Evolutionary conservation across 768 basidiomycete genomes (phyloP), one percentile per base, ranked within the genome.

Genomic region (Obba rivulosa): DNA sequence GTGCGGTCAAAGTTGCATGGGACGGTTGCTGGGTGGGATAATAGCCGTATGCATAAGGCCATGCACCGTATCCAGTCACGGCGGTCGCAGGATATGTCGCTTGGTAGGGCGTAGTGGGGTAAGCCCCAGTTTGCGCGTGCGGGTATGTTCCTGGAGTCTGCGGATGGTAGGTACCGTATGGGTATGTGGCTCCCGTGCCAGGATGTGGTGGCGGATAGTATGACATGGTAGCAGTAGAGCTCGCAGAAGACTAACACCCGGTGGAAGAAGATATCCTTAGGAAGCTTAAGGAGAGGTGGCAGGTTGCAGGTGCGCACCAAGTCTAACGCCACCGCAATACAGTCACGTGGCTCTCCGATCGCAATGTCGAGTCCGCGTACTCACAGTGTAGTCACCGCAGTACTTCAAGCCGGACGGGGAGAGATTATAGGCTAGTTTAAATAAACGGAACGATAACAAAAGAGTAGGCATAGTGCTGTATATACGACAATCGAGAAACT

Each of bases 1-100:
- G 45, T 5, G 61, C 43, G 24, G 55, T 31, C 4, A 53, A 51
- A 9, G 53, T 39, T 11, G 60, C 35, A 8, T 51, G 62, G 25
- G 43, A 44, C 38, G 40, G 50, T 34, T 50, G 62, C 48, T 45
- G 62, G 4, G 53, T 58, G 16, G 61, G 60, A 38, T 65, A 72
- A 66, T 84, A 85, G 57, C 73, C 72, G 59, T 85, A 86, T 20
- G 79, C 49, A 22, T 85, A 87, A 2, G 83, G 76, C 84, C 85
- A 87, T 24, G 71, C 59, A 13, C 80, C 81, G 62, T 86, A 87
- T 45, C 83, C 74, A 14, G 82, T 79, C 37, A 85, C 79, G 13
- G 81, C 82, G 13, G 84, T 74, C 50, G 81, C 75, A 11, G 67
- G 63, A 54, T 85, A 85, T 52, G 69, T 62, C 23, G 57, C 45